These are phyloP conservation scores for Pyrenochaeta sp. DNA, from an alignment of 2,329 filamentous ascomycete genomes.

Conservation along the genomic window DNA sequence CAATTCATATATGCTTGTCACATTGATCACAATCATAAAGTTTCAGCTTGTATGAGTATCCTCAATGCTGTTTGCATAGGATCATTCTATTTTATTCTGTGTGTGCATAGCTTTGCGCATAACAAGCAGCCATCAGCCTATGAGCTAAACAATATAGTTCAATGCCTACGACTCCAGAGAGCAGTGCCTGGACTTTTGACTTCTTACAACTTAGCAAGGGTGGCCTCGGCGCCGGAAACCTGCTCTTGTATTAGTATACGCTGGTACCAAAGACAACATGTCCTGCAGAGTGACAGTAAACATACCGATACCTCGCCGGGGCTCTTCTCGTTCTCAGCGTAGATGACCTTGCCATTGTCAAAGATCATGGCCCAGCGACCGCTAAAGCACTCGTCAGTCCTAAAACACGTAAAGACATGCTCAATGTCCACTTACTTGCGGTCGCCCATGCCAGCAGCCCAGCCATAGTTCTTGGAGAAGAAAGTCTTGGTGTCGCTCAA, in stretches of 20 bases:
- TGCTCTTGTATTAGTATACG: conserved; percentile 45
- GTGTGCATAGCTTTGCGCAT: too few species aligned
- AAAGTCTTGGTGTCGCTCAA: conserved; percentile 74
- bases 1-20: too few species aligned
- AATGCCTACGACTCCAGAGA: not conserved
- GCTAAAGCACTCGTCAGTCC: too few species aligned
- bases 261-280: too few species aligned
- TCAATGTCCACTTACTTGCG: too few species aligned
- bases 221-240: conserved; percentile 57
- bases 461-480: conserved; percentile 81
- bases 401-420: too few species aligned
- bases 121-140: too few species aligned
- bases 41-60: too few species aligned
- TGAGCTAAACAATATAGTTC: not conserved
- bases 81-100: too few species aligned
- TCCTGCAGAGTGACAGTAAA: not conserved
- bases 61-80: too few species aligned
- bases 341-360: conserved; percentile 79
- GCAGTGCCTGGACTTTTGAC: not conserved
- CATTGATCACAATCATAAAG: too few species aligned
- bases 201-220: conserved; percentile 56
- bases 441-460: conserved; percentile 71
- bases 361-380: conserved; percentile 81
- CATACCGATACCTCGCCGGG: conserved; percentile 56
- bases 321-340: conserved; percentile 75